These are phyloP conservation scores for Fonsecaea monophora DNA, from an alignment of 2,329 filamentous ascomycete species.

Conservation along the genomic window DNA sequence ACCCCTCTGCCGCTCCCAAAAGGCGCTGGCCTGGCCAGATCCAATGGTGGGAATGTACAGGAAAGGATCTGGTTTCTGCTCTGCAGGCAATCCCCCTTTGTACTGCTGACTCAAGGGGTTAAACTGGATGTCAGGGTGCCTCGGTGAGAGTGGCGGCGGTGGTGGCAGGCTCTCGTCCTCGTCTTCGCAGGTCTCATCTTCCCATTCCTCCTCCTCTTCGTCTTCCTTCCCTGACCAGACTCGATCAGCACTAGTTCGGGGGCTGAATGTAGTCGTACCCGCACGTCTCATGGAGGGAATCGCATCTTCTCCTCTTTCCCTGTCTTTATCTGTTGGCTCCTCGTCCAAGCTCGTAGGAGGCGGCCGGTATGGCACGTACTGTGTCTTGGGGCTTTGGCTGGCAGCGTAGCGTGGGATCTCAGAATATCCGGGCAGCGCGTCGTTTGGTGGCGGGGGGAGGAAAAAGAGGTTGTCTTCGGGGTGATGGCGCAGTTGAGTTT, in stretches of 20 bases:
- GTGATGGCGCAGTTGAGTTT: not conserved
- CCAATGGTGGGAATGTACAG: not conserved
- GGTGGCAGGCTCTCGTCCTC: not conserved
- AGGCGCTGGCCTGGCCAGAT: not conserved
- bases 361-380: conserved; percentile 1
- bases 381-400: not conserved
- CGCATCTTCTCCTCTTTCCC: not conserved
- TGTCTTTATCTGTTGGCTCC: not conserved
- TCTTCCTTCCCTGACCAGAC: not conserved
- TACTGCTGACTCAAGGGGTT: not conserved
- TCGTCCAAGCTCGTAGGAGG: not conserved
- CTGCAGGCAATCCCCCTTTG: not conserved
- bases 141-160: not conserved
- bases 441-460: not conserved
- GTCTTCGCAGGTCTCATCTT: not conserved
- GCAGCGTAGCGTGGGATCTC: not conserved
- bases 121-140: not conserved
- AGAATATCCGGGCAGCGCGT: not conserved
- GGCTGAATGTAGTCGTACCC: not conserved
- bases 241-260: not conserved
- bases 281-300: not conserved
- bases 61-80: not conserved
- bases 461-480: not conserved
- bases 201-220: not conserved
- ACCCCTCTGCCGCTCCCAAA: not conserved